phyloP scores from a whole-genome alignment of 148 eudicot genomes.

The Rhododendron kiyosumense region DNA sequence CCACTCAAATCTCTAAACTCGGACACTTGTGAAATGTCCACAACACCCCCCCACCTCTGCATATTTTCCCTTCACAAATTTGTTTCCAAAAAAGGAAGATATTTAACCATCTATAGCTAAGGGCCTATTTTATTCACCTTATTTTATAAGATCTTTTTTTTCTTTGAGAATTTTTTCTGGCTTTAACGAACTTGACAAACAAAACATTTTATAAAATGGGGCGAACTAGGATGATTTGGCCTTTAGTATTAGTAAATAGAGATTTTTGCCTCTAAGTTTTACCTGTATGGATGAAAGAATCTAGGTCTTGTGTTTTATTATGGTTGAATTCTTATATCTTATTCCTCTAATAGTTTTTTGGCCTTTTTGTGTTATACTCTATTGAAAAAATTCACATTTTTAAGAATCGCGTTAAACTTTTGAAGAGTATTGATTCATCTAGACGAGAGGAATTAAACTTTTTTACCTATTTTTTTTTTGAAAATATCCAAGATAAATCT shows the following conservation, averaged over 20 bases:
- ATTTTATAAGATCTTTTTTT: neutral
- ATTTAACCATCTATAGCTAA: neutral
- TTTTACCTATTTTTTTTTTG: too few species aligned
- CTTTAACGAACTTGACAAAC: neutral
- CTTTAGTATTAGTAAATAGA: neutral
- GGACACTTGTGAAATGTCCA: slow-evolving; percentile 24
- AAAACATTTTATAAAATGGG: neutral
- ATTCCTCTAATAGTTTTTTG: too few species aligned
- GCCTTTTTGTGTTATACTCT: too few species aligned
- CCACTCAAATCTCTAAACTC: slow-evolving; percentile 18
- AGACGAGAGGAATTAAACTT: too few species aligned
- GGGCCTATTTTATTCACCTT: neutral
- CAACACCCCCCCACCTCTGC: too few species aligned
- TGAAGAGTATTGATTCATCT: too few species aligned
- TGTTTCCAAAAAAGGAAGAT: too few species aligned
- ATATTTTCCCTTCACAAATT: too few species aligned
- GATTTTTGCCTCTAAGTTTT: neutral
- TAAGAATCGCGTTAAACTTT: too few species aligned
- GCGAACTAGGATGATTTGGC: neutral
- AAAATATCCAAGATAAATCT: too few species aligned
- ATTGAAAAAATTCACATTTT: too few species aligned
- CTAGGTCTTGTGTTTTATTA: neutral
- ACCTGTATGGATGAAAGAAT: neutral
- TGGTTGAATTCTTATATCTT: neutral
- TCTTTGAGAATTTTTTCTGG: neutral